Percentiles rank a stretch among this genome's conserved stretches.
phyloP scores from a whole-genome alignment of 495 filamentous ascomycete species.

The Tuber magnatum region DNA sequence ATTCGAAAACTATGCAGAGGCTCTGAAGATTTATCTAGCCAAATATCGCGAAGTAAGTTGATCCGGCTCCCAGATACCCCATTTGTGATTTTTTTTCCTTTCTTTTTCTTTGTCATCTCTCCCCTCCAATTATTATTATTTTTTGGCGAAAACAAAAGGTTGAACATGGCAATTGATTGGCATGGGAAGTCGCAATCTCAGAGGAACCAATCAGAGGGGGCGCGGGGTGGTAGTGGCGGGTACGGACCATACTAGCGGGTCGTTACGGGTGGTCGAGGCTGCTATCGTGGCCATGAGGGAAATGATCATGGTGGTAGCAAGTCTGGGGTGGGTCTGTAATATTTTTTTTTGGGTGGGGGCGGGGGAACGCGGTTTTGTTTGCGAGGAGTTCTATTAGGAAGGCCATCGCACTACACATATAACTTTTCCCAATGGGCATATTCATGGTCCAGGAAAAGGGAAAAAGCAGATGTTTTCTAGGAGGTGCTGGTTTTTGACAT shows the following conservation, averaged over 20 bases:
- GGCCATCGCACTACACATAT: background rate
- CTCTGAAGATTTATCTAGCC: conserved; percentile 93
- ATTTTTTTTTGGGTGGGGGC: background rate
- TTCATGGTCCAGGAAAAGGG: background rate
- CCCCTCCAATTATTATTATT: conserved; percentile 31
- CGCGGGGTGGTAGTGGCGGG: conserved; percentile 38
- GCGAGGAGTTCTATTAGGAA: conserved; percentile 1
- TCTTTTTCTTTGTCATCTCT: conserved; percentile 19
- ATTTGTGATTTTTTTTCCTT: conserved; percentile 23
- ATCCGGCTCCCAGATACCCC: conserved; percentile 29
- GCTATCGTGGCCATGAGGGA: background rate
- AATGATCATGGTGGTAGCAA: background rate
- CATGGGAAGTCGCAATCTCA: conserved; percentile 44
- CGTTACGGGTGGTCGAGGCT: background rate
- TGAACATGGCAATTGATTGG: conserved; percentile 44
- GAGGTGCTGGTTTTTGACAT: background rate
- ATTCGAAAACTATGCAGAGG: conserved; percentile 98
- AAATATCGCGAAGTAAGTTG: conserved; percentile 92
- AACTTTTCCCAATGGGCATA: background rate
- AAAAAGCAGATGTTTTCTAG: background rate
- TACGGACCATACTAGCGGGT: conserved; percentile 23
- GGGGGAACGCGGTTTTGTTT: background rate
- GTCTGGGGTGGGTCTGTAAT: conserved; percentile 1
- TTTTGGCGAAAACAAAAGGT: conserved; percentile 41
- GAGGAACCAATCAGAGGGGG: conserved; percentile 44